Percentiles rank a stretch among this genome's conserved stretches.
Evolutionary conservation across 257 asterid genomes (phyloP).

Genomic region (Paulownia fortunei): DNA sequence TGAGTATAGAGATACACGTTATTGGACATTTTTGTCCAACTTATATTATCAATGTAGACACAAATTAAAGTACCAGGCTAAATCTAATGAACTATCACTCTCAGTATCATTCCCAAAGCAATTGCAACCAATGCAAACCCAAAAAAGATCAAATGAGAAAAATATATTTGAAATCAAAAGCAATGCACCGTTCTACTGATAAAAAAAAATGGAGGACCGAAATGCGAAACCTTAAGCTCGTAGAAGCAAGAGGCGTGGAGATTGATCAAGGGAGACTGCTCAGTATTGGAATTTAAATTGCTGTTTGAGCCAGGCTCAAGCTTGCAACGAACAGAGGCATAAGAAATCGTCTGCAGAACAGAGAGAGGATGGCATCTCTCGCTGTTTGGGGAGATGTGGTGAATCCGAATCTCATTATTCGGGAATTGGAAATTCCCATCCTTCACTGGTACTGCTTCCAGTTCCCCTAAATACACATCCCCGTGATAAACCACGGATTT

Average conservation of each 20-base stretch:
- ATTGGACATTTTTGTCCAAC: background rate
- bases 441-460: slow-evolving; percentile 67
- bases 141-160: background rate
- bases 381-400: slow-evolving; percentile 62
- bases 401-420: slow-evolving; percentile 88
- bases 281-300: slow-evolving; percentile 39
- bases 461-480: slow-evolving; percentile 74
- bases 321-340: slow-evolving; percentile 76
- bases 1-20: background rate
- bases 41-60: background rate
- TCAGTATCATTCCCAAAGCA: slow-evolving; percentile 22
- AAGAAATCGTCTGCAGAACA: slow-evolving; percentile 75
- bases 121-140: background rate
- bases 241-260: slow-evolving; percentile 90
- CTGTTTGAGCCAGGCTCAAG: slow-evolving; percentile 72
- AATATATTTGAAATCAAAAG: background rate
- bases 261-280: slow-evolving; percentile 66
- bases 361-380: slow-evolving; percentile 89
- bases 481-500: slow-evolving; percentile 79
- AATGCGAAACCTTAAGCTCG: slow-evolving; percentile 67
- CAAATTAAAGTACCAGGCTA: background rate
- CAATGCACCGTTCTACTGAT: background rate
- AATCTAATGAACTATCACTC: background rate
- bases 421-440: slow-evolving; percentile 75
- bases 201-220: slow-evolving; percentile 12